A percentile compares a stretch with the other conserved stretches of the same genome.
Conservation (phyloP, 345 rosid species). For the Bretschneidera sinensis region DNA sequence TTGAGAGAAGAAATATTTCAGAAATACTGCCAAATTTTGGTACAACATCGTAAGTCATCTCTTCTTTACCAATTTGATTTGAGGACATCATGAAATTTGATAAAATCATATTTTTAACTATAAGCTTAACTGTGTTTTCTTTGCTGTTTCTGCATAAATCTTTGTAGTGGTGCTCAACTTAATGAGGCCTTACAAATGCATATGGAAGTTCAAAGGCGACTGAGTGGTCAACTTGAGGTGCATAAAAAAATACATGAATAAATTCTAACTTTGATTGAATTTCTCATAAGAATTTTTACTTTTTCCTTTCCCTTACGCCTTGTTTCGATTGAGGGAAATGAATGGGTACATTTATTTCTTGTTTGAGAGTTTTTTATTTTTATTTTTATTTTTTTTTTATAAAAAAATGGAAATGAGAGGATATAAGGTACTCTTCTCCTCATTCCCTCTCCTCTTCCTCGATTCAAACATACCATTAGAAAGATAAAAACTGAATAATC, state of each 20-base stretch:
- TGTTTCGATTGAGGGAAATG: too few species aligned
- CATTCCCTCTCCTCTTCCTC: too few species aligned
- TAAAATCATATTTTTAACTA: not conserved
- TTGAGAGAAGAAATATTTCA: conserved; percentile 44
- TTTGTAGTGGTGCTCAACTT: conserved; percentile 47
- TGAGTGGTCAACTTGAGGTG: conserved; percentile 44
- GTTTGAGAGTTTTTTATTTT: too few species aligned
- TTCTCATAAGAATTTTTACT: not conserved
- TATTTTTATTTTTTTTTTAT: too few species aligned
- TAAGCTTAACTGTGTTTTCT: too few species aligned
- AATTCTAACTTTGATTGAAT: too few species aligned
- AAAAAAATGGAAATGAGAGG: too few species aligned
- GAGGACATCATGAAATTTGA: not conserved
- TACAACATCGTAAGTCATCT: conserved; percentile 35
- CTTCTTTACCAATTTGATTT: conserved; percentile 1
- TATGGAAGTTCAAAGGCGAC: conserved; percentile 34
- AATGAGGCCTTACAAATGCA: conserved; percentile 49
- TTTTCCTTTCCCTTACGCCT: not conserved
- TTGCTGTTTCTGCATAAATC: not conserved
- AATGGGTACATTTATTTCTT: too few species aligned
- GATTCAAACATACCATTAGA: too few species aligned
- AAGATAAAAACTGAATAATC: too few species aligned
- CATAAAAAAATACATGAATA: too few species aligned
- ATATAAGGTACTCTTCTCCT: too few species aligned
- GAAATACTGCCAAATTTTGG: conserved; percentile 58